These are phyloP conservation scores for Raddia distichophylla DNA, from an alignment of 176 grass and related monocot species.

Conservation along the genomic window DNA sequence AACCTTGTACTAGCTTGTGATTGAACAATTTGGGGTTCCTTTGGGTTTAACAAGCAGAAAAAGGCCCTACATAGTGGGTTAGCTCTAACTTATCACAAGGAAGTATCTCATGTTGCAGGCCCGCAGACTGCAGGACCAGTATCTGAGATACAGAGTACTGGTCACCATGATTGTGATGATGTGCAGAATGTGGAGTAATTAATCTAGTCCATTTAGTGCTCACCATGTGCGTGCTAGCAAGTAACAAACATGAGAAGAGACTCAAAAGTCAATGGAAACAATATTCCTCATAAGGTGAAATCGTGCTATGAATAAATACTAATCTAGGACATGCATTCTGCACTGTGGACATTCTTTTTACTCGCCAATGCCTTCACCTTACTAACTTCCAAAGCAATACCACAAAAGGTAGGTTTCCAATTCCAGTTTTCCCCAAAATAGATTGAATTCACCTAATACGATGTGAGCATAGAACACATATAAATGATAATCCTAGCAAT, in stretches of 20 bases:
- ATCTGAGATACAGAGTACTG: constrained; percentile 27
- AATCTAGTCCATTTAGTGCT: constrained; percentile 37
- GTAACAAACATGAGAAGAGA: constrained; percentile 4
- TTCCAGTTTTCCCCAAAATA: neutral
- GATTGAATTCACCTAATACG: constrained; percentile 5
- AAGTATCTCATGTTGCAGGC: constrained; percentile 17
- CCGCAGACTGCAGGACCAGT: constrained; percentile 27
- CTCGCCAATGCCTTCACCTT: neutral
- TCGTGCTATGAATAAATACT: constrained; percentile 12
- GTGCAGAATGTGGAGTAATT: constrained; percentile 18
- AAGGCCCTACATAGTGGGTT: neutral
- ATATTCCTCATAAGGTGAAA: neutral
- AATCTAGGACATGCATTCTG: constrained; percentile 34
- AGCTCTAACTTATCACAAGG: neutral
- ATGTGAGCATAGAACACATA: neutral
- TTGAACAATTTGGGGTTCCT: neutral
- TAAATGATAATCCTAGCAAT: constrained; percentile 2
- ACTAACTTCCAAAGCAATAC: constrained; percentile 22
- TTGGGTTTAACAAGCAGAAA: neutral
- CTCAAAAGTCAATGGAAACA: constrained; percentile 35
- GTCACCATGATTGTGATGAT: constrained; percentile 12
- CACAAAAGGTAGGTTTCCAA: neutral
- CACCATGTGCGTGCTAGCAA: constrained; percentile 43
- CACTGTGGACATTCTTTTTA: constrained; percentile 9
- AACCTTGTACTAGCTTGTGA: neutral